Conservation (phyloP, 1,139 yeast species). For the Blastobotrys indianensis region DNA sequence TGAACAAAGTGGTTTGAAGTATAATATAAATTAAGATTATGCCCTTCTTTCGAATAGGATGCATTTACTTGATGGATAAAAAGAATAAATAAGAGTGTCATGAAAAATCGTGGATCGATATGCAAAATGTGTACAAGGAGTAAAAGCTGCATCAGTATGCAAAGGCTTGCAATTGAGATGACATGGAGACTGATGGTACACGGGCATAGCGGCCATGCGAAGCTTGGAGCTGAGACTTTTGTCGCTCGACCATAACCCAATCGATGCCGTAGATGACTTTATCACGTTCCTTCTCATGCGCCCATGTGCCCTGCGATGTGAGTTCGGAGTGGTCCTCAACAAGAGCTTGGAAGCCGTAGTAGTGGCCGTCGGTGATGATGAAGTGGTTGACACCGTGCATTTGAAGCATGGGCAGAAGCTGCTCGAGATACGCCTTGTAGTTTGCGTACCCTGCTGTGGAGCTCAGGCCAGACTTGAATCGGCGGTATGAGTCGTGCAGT, state of each 20-base stretch:
- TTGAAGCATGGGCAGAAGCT: constrained; percentile 3
- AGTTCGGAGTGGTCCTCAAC: not conserved
- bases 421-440: constrained; percentile 7
- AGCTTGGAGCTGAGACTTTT: not conserved
- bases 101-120: too few relatives aligned
- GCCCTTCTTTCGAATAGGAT: too few relatives aligned
- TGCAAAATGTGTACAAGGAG: too few relatives aligned
- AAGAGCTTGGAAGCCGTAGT: constrained; percentile 11
- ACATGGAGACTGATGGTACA: too few relatives aligned
- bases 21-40: too few relatives aligned
- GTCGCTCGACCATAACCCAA: constrained; percentile 4
- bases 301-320: constrained; percentile 10
- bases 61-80: too few relatives aligned
- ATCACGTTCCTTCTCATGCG: constrained; percentile 1
- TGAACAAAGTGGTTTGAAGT: too few relatives aligned
- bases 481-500: constrained; percentile 7
- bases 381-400: constrained; percentile 4
- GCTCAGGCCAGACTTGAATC: constrained; percentile 6
- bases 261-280: constrained; percentile 3
- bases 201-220: too few relatives aligned
- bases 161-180: too few relatives aligned
- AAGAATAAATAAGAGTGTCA: too few relatives aligned
- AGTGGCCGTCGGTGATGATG: constrained; percentile 4
- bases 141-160: too few relatives aligned
- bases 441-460: constrained; percentile 6